These are phyloP conservation scores for Pachysolen tannophilus DNA, from an alignment of 805 yeast species.

Conservation along the genomic window DNA sequence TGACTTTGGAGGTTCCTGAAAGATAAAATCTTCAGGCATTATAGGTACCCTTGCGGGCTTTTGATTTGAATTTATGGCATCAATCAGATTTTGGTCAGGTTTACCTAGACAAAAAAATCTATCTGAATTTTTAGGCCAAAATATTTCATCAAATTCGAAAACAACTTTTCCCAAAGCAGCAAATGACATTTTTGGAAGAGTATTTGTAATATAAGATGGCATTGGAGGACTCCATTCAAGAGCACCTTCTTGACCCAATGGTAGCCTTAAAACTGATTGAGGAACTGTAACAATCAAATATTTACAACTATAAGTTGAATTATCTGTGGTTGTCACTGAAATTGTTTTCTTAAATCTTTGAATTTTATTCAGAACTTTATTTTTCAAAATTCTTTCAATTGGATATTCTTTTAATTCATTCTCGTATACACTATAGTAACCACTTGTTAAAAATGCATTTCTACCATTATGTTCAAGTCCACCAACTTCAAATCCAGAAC, in stretches of 20 bases:
- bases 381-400: conserved; percentile 12
- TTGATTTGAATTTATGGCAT: neutral
- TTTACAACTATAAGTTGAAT: neutral
- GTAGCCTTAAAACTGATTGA: conserved; percentile 45
- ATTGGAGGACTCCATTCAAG: conserved; percentile 7
- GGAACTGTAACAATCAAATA: conserved; percentile 55
- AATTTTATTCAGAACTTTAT: conserved; percentile 19
- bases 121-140: conserved; percentile 44
- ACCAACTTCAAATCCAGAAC: conserved; percentile 51
- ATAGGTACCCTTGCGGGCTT: conserved; percentile 1
- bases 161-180: conserved; percentile 59
- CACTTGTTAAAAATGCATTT: conserved; percentile 56
- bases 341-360: conserved; percentile 16
- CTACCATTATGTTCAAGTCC: conserved; percentile 61
- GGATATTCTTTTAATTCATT: conserved; percentile 21
- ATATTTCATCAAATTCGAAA: conserved; percentile 44
- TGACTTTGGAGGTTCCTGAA: conserved; percentile 22
- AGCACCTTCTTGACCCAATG: conserved; percentile 8
- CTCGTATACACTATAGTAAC: conserved; percentile 35
- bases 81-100: conserved; percentile 14
- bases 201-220: conserved; percentile 17
- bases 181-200: conserved; percentile 35
- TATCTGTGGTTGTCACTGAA: conserved; percentile 9
- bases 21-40: neutral
- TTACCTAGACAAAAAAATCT: conserved; percentile 29